Conservation (phyloP, 345 rosid species). For the Hibiscus tridactylites region DNA sequence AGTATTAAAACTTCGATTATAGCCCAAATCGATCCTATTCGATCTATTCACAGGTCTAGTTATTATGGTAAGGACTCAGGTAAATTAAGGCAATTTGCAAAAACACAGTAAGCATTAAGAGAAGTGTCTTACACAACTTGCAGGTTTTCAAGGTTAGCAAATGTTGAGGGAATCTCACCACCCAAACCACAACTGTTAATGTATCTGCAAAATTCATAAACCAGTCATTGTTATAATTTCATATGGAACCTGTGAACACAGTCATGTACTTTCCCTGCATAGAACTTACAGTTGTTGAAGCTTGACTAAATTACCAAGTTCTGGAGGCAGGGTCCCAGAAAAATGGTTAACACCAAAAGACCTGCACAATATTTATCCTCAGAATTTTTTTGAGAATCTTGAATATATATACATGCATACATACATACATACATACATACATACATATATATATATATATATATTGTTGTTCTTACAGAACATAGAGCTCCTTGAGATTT, state of each 20-base stretch:
- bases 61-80: too few relatives aligned
- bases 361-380: background rate
- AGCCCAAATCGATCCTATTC: too few relatives aligned
- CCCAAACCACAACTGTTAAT: conserved; percentile 46
- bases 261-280: background rate
- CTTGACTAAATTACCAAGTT: conserved; percentile 2
- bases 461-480: conserved; percentile 20
- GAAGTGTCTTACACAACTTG: conserved; percentile 41
- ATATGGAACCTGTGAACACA: background rate
- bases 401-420: background rate
- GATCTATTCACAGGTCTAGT: too few relatives aligned
- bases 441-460: background rate
- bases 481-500: conserved; percentile 16
- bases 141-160: conserved; percentile 43
- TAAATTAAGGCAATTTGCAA: too few relatives aligned
- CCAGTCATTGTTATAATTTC: background rate
- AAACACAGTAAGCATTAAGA: too few relatives aligned
- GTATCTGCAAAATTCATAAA: conserved; percentile 27
- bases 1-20: too few relatives aligned
- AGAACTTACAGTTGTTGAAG: conserved; percentile 1
- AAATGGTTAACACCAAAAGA: background rate
- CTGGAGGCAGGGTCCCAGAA: conserved; percentile 8
- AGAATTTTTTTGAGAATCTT: background rate
- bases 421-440: too few relatives aligned
- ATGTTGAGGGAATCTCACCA: conserved; percentile 50